Evolutionary conservation across 106 monocot genomes (phyloP).

Genomic region (Vanilla planifolia): DNA sequence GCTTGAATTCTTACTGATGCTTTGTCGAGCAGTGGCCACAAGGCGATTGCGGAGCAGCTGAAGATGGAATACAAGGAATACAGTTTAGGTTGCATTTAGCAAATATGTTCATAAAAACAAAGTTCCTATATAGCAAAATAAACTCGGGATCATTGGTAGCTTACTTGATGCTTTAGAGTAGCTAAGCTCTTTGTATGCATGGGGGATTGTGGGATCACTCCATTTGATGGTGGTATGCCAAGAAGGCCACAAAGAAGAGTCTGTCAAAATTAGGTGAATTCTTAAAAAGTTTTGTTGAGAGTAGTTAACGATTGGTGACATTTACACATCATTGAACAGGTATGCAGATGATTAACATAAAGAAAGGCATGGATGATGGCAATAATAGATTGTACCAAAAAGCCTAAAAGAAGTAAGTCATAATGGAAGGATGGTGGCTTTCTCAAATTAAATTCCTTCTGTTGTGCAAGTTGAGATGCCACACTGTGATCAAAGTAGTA

Average conservation of each 20-base stretch:
- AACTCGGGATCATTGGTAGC: neutral
- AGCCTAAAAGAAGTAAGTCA: slow-evolving; percentile 47
- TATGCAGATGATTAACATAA: neutral
- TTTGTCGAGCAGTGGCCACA: slow-evolving; percentile 50
- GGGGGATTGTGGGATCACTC: slow-evolving; percentile 89
- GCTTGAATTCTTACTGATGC: slow-evolving; percentile 69
- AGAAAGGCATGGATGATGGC: neutral
- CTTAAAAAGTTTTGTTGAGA: too few relatives aligned
- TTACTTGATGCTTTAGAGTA: slow-evolving; percentile 84
- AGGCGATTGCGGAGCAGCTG: slow-evolving; percentile 62
- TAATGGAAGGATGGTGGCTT: slow-evolving; percentile 89
- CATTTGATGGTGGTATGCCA: slow-evolving; percentile 82
- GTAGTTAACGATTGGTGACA: too few relatives aligned
- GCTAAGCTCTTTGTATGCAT: slow-evolving; percentile 88
- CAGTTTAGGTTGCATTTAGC: neutral
- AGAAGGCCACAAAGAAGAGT: slow-evolving; percentile 73
- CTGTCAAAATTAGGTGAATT: slow-evolving; percentile 23
- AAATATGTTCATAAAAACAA: neutral
- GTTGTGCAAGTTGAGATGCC: slow-evolving; percentile 83
- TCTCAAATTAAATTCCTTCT: slow-evolving; percentile 82
- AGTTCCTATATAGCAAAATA: neutral
- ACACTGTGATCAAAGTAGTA: slow-evolving; percentile 91
- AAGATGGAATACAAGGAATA: neutral
- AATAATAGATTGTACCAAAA: slow-evolving; percentile 18
- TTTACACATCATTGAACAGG: too few relatives aligned